Evolutionary conservation across 352 stramenopile species (phyloP).

Genomic region (Thraustotheca clavata): DNA sequence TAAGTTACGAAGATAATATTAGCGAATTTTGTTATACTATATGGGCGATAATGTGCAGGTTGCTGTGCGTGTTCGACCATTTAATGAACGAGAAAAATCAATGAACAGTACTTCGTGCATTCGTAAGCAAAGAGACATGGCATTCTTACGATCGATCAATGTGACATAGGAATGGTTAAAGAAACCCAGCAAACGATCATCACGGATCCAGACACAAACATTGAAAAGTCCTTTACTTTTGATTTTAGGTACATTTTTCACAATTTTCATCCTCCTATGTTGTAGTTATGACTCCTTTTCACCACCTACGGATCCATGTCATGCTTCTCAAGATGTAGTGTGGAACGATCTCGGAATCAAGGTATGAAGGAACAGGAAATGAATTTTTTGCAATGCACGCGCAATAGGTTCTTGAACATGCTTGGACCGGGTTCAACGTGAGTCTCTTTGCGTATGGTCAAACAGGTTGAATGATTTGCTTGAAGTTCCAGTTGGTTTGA

Average conservation of each 20-base stretch:
- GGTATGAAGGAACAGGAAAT: conserved; percentile 21
- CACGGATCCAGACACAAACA: conserved; percentile 63
- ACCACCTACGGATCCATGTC: conserved; percentile 36
- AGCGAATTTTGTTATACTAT: too few species aligned
- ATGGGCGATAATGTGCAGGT: conserved; percentile 85
- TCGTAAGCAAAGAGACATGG: conserved; percentile 27
- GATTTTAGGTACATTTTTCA: conserved; percentile 56
- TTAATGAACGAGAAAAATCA: conserved; percentile 71
- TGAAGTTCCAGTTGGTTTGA: not conserved
- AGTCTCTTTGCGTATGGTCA: conserved; percentile 83
- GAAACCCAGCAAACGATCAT: conserved; percentile 78
- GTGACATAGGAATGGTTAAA: conserved; percentile 52
- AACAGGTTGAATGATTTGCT: conserved; percentile 25
- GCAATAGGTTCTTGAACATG: conserved; percentile 43
- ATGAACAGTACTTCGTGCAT: conserved; percentile 66
- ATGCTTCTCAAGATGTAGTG: conserved; percentile 72
- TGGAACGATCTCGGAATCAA: conserved; percentile 83
- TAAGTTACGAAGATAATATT: too few species aligned
- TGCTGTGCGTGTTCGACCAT: conserved; percentile 67
- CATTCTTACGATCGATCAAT: not conserved
- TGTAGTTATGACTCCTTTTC: conserved; percentile 78
- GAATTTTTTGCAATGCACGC: not conserved
- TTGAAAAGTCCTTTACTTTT: conserved; percentile 78
- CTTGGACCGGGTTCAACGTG: conserved; percentile 87
- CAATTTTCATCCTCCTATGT: not conserved